Percentiles rank a stretch among this genome's conserved stretches.
Conservation (phyloP, 257 asterid species). For the Capsicum rhomboideum region DNA sequence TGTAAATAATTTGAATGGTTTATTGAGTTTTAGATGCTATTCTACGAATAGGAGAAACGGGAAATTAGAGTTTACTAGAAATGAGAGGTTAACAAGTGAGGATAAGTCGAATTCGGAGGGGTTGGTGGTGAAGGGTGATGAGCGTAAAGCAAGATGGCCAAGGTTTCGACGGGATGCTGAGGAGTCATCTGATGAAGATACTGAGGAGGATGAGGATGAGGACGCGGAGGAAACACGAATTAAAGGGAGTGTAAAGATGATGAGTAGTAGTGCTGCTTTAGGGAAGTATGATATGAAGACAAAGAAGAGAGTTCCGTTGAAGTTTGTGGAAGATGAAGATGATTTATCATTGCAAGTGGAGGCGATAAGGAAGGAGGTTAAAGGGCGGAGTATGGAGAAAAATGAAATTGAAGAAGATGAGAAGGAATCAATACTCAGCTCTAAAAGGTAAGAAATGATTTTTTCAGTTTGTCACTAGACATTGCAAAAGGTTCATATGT, state of each 20-base stretch:
- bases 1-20: constrained; percentile 13
- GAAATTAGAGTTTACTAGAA: constrained; percentile 24
- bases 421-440: constrained; percentile 49
- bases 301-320: constrained; percentile 59
- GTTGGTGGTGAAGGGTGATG: constrained; percentile 4
- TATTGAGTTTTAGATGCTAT: constrained; percentile 24
- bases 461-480: background rate
- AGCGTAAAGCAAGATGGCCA: constrained; percentile 37
- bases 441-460: constrained; percentile 52
- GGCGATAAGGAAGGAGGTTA: constrained; percentile 53
- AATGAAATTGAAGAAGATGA: constrained; percentile 23
- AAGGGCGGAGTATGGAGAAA: constrained; percentile 32
- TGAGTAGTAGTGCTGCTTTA: constrained; percentile 70
- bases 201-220: constrained; percentile 28
- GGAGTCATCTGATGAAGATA: constrained; percentile 34
- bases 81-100: constrained; percentile 19
- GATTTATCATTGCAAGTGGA: constrained; percentile 56
- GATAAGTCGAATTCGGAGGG: constrained; percentile 15
- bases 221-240: constrained; percentile 23
- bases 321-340: constrained; percentile 53
- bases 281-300: constrained; percentile 62
- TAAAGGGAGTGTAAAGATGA: constrained; percentile 18
- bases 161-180: constrained; percentile 33
- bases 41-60: constrained; percentile 24
- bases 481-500: background rate